Evolutionary conservation across 139 green algal genomes (phyloP).

Genomic region (Marvania coccoides): DNA sequence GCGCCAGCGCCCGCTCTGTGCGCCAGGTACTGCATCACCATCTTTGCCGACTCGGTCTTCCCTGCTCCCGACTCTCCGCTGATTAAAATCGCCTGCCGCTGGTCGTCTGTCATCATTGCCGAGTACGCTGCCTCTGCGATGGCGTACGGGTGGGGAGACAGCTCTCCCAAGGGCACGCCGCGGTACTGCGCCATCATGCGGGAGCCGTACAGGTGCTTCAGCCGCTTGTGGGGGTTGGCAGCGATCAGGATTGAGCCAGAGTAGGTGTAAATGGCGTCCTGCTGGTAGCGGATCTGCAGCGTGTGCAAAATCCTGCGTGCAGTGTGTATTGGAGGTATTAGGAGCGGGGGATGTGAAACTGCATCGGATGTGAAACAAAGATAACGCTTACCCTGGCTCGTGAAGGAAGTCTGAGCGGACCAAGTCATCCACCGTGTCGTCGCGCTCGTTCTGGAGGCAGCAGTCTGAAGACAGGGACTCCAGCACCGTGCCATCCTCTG

Average conservation of each 20-base stretch:
- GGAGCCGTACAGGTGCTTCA: conserved; percentile 66
- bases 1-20: conserved; percentile 20
- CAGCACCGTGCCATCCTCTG: conserved; percentile 6
- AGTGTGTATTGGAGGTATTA: too few relatives aligned
- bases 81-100: conserved; percentile 55
- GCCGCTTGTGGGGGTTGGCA: conserved; percentile 66
- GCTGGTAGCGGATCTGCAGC: conserved; percentile 54
- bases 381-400: conserved; percentile 38
- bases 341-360: too few relatives aligned
- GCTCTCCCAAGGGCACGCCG: conserved; percentile 57
- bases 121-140: conserved; percentile 66
- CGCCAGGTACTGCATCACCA: conserved; percentile 60
- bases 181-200: conserved; percentile 81
- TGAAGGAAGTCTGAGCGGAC: conserved; percentile 51
- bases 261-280: conserved; percentile 87
- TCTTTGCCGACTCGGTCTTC: conserved; percentile 91
- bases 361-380: background rate
- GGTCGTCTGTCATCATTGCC: conserved; percentile 55
- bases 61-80: conserved; percentile 79
- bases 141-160: conserved; percentile 75
- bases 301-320: conserved; percentile 62
- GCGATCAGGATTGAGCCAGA: conserved; percentile 78
- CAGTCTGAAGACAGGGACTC: conserved; percentile 4
- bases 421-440: conserved; percentile 54
- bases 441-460: conserved; percentile 41